Evolutionary conservation across 257 asterid species (phyloP).

Genomic region (Ocimum tenuiflorum): DNA sequence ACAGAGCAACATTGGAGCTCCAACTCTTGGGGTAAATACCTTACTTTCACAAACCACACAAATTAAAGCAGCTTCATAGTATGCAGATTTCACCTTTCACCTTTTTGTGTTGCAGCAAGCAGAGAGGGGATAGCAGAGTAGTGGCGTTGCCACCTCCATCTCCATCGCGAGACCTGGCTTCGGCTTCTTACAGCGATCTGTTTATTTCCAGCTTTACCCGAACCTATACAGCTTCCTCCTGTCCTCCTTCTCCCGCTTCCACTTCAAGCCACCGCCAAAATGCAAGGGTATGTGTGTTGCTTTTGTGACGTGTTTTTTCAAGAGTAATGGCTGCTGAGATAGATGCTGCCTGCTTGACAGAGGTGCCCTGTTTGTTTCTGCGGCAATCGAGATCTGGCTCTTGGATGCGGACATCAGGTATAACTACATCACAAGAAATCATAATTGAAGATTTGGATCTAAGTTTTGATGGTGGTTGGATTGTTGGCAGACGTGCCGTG

Average conservation of each 20-base stretch:
- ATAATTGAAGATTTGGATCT: too few relatives aligned
- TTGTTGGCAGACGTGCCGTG: constrained; percentile 36
- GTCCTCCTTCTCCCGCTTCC: constrained; percentile 35
- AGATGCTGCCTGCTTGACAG: constrained; percentile 18
- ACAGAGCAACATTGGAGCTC: constrained; percentile 75
- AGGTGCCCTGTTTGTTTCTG: constrained; percentile 41
- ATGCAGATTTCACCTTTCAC: background rate
- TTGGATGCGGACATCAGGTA: constrained; percentile 58
- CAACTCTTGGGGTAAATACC: constrained; percentile 58
- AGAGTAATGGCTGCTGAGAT: background rate
- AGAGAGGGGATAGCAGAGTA: constrained; percentile 19
- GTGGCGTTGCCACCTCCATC: constrained; percentile 45
- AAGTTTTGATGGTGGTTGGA: too few relatives aligned
- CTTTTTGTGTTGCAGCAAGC: constrained; percentile 18
- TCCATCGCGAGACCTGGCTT: constrained; percentile 25
- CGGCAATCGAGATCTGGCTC: constrained; percentile 30
- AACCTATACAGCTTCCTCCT: constrained; percentile 11
- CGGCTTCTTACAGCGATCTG: background rate
- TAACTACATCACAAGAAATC: too few relatives aligned
- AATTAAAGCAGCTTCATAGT: too few relatives aligned
- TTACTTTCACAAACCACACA: background rate
- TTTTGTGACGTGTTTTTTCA: background rate
- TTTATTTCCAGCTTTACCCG: constrained; percentile 23
- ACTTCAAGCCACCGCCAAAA: constrained; percentile 15
- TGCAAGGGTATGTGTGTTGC: constrained; percentile 19